Evolutionary conservation across 2,329 filamentous ascomycete genomes (phyloP).

Genomic region (Curvularia lunata): DNA sequence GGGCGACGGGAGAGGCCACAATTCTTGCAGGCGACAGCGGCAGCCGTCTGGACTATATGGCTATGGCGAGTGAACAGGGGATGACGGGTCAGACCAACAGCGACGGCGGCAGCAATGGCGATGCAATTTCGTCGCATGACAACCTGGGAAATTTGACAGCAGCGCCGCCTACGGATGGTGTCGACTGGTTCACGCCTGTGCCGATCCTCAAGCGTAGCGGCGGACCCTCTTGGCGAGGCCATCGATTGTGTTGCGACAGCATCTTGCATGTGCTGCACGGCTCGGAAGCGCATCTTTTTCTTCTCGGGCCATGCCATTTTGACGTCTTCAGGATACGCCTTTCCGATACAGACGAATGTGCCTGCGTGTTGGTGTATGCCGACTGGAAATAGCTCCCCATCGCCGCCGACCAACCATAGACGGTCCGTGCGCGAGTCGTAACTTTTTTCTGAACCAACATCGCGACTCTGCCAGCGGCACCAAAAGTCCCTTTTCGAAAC

Average conservation of each 20-base stretch:
- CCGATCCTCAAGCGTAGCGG: slow-evolving; percentile 25
- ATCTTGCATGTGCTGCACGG: background rate
- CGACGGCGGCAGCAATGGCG: slow-evolving; percentile 23
- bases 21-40: slow-evolving; percentile 34
- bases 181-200: slow-evolving; percentile 26
- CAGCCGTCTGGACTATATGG: slow-evolving; percentile 27
- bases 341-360: background rate
- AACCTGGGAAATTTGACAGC: slow-evolving; percentile 29
- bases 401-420: background rate
- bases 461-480: slow-evolving; percentile 7
- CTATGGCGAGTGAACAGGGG: slow-evolving; percentile 12
- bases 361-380: background rate
- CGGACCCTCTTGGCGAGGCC: slow-evolving; percentile 32
- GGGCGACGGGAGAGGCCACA: slow-evolving; percentile 42
- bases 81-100: slow-evolving; percentile 13
- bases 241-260: slow-evolving; percentile 19
- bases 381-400: background rate
- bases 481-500: slow-evolving; percentile 5
- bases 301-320: no score
- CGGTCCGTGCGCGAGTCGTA: slow-evolving; percentile 2
- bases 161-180: slow-evolving; percentile 9
- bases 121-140: slow-evolving; percentile 14
- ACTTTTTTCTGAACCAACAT: slow-evolving; percentile 11
- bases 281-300: background rate
- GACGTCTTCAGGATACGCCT: background rate